Conservation (phyloP, 2,329 filamentous ascomycete genomes). For the Ophiocordyceps unilateralis region DNA sequence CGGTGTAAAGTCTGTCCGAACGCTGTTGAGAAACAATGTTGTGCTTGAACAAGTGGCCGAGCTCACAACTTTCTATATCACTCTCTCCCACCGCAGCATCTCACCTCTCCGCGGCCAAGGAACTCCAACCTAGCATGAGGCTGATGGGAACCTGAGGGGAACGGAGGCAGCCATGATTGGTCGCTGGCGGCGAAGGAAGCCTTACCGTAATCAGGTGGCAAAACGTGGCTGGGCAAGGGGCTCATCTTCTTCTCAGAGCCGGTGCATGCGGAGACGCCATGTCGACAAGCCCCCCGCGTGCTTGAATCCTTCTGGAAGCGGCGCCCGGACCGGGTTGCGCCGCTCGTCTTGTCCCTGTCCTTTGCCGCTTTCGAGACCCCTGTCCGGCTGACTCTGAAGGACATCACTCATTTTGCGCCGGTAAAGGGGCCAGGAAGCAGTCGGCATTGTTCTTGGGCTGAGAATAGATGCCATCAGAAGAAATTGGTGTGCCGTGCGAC, state of each 20-base stretch:
- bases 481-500: conserved; percentile 4
- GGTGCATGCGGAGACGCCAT: background rate
- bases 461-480: background rate
- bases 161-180: background rate
- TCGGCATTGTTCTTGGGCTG: background rate
- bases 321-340: background rate
- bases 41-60: no score
- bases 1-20: background rate
- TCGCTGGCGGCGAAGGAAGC: background rate
- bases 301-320: background rate
- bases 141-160: background rate
- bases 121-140: background rate
- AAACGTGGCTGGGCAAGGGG: background rate
- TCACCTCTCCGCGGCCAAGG: no score
- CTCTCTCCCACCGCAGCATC: no score
- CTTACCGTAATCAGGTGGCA: background rate
- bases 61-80: no score
- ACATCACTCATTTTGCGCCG: background rate
- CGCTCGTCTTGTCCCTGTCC: background rate
- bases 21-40: background rate
- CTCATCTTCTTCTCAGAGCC: background rate
- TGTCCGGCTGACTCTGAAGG: background rate
- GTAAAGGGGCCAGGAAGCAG: no score
- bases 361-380: background rate
- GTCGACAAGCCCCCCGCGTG: background rate